Percentiles rank a stretch among this genome's conserved stretches.
These are phyloP conservation scores for Lecanosticta acicola DNA, from an alignment of 2,329 filamentous ascomycete species.

Conservation along the genomic window DNA sequence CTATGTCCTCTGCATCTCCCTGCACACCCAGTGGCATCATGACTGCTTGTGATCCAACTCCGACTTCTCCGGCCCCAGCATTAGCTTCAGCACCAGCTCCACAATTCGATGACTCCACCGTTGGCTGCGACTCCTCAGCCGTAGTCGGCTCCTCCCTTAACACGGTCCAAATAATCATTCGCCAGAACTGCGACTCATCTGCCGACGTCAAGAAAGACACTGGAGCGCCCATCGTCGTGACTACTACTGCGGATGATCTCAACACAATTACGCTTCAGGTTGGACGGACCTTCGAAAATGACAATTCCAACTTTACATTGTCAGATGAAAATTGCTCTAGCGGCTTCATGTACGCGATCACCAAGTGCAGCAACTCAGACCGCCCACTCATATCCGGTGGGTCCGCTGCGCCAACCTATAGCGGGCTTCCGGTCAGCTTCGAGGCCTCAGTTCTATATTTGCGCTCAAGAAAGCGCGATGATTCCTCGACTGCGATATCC, in stretches of 20 bases:
- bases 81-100: too few relatives aligned
- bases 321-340: background rate
- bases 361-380: background rate
- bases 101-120: background rate
- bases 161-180: background rate
- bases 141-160: background rate
- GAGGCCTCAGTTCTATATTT: background rate
- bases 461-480: background rate
- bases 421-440: background rate
- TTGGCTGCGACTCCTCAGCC: background rate
- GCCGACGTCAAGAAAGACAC: background rate
- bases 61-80: background rate
- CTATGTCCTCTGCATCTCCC: background rate
- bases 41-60: background rate
- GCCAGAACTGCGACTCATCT: background rate
- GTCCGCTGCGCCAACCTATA: background rate
- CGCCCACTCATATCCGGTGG: background rate
- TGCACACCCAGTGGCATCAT: background rate
- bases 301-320: background rate
- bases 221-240: background rate
- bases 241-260: background rate
- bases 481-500: background rate
- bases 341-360: background rate
- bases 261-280: background rate
- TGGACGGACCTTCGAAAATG: background rate